Base-by-base conservation (phyloP, 129 eudicot species). In the Pseudognaphalium luteoalbum region DNA sequence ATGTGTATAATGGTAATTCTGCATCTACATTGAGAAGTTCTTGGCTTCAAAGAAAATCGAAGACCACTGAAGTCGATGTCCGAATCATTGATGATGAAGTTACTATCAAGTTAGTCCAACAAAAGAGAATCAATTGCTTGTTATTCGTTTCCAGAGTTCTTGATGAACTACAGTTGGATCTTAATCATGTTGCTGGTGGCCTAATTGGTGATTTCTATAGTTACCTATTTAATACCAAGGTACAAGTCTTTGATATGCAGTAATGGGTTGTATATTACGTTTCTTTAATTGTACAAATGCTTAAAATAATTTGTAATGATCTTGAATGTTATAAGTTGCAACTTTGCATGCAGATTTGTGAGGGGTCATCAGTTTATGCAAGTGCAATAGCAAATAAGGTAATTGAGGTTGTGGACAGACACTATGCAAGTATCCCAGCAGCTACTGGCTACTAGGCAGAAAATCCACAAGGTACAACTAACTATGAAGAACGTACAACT, bases 181-280 rank as follows among this genome's bases (percentile, higher is more conserved):
- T 95, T 29, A 93, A 88, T 54, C 97, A 95, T 87, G 97, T 91
- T 73, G 96, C 92, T 56, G 99, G 99, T 58, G 99, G 99, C 37
- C 92, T 91, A 10, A 85, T 91, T 76, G 99, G 99, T 19, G 99
- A 95, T 76, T 89, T 87, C 74, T 95, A 89, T 72, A 95, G 97
- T 81, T 95, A 81, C 72, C 72, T 93, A 5, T 85, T 95, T 81
- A 94, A 94, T 68, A 85, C 97, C 71, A 94, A 94, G 98, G 98
- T 91, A 82, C 51, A 76, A 44, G 67, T 60, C 17, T 16, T 61
- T 61, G 20, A 71, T 25, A 25, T 25, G 28, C 28, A 25, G 28
- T 25, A 0, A 25, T 25, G 28, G 28, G 28, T 25, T 25, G 28
- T 25, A 25, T 1, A 25, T 25, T 25, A 25, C 28, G 34, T 3